phyloP scores from a whole-genome alignment of 495 filamentous ascomycete species.

The Aspergillus mulundensis region DNA sequence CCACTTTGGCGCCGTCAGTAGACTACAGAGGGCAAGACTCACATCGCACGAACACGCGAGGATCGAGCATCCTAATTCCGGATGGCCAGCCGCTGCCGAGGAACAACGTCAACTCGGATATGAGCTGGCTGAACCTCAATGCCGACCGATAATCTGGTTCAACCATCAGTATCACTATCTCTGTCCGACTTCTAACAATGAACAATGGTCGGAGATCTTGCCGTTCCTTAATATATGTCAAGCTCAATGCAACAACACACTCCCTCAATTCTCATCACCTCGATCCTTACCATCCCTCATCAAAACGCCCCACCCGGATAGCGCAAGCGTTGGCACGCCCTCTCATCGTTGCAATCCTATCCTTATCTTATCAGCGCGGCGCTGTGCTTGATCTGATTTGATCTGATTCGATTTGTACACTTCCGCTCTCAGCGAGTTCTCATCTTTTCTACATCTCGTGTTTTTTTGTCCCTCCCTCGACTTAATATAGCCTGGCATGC shows the following conservation, averaged over 20 bases:
- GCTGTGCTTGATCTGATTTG: not conserved
- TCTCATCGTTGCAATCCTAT: not conserved
- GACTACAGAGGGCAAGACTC: constrained; percentile 16
- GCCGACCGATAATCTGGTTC: constrained; percentile 23
- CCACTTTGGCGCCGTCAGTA: not conserved
- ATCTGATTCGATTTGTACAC: not conserved
- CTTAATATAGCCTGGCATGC: constrained; percentile 5
- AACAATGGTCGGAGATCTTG: too few relatives aligned
- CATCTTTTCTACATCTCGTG: not conserved
- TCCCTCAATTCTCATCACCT: not conserved
- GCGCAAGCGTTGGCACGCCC: not conserved
- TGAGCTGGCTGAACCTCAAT: constrained; percentile 73
- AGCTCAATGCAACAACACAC: not conserved
- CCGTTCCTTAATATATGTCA: not conserved
- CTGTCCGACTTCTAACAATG: too few relatives aligned
- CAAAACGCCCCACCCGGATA: not conserved
- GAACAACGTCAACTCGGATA: constrained; percentile 51
- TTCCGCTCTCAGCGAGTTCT: not conserved
- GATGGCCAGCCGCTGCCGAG: constrained; percentile 41
- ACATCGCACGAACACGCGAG: constrained; percentile 28
- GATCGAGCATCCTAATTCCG: constrained; percentile 34
- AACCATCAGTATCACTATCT: not conserved
- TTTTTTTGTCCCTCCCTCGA: constrained; percentile 5
- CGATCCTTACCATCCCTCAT: not conserved
- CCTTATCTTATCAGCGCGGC: not conserved